Conservation (phyloP, 805 yeast species). For the Clavispora asparagi region DNA sequence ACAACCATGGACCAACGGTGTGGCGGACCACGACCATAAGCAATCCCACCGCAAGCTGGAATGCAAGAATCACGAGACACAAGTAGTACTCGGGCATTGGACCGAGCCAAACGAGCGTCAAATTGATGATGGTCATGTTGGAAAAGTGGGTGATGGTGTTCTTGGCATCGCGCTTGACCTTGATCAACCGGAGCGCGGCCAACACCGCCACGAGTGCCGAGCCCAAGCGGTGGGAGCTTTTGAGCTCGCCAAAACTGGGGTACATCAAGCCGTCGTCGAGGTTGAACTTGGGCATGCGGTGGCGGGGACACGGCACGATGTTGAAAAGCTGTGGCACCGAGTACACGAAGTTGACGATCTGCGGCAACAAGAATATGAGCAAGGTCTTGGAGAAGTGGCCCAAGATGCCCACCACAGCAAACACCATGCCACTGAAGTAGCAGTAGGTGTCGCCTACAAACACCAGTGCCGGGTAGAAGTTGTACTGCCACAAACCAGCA, state of each 20-base stretch:
- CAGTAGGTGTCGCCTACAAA: constrained; percentile 99
- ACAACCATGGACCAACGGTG: constrained; percentile 75
- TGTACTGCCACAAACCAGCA: constrained; percentile 65
- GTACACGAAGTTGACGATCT: constrained; percentile 82
- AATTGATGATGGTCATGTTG: constrained; percentile 84
- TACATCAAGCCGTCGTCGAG: constrained; percentile 64
- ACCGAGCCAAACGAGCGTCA: constrained; percentile 80
- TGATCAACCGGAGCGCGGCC: constrained; percentile 46
- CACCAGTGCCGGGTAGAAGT: constrained; percentile 88
- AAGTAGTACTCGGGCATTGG: constrained; percentile 82
- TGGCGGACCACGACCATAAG: constrained; percentile 70
- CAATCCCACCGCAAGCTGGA: constrained; percentile 67
- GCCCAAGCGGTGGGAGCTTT: constrained; percentile 21
- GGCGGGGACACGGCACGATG: constrained; percentile 91
- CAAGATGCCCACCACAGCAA: constrained; percentile 91
- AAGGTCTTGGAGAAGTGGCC: constrained; percentile 96
- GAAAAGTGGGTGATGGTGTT: constrained; percentile 44
- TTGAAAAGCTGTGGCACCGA: constrained; percentile 90
- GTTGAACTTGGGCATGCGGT: constrained; percentile 79
- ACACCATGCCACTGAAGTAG: constrained; percentile 97
- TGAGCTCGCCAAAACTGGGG: constrained; percentile 45
- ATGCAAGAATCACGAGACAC: constrained; percentile 51
- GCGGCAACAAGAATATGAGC: constrained; percentile 82
- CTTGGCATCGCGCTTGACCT: constrained; percentile 18
- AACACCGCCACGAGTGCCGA: constrained; percentile 39